Base-by-base conservation (phyloP, 495 filamentous ascomycete species). In the Tetracladium marchalianum region DNA sequence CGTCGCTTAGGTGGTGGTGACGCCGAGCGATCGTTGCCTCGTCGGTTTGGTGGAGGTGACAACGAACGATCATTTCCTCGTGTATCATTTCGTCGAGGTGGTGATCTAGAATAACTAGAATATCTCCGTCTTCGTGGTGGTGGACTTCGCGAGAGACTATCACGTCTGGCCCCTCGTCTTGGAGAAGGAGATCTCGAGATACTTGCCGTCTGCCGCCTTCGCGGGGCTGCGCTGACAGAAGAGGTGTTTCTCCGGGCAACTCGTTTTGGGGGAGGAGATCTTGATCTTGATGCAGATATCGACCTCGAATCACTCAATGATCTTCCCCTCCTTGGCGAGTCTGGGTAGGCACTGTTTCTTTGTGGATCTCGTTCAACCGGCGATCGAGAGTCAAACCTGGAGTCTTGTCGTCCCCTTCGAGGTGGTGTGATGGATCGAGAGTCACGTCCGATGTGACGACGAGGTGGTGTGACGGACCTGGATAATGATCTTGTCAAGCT, bases 401-500 rank as follows among this genome's bases (percentile, higher is more conserved):
- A 24, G 22, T 45, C 31, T 33, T 43, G 17, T n/a, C 42, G 67
- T 24, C 59, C 56, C 39, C 62, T 61, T 39, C 62, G 57, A 12
- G 58, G 62, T 12, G 59, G 58, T 33, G 52, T 52, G 27, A 47
- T 27, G 11, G 57, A 56, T 2, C 18, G 16, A 5, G 53, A 60
- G 8, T 40, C 43, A 7, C 27, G 43, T 35, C 35, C 40, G 9
- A 8, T 31, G n/a, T 8, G 13, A 11, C 50, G 49, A 27, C 50
- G 46, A 10, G 50, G 54, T 34, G 35, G 59, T 39, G 41, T 55
- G 44, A 46, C 43, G 39, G 57, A 61, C 49, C 47, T 43, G 1
- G 60, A 53, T 24, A 66, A 66, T 1, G 69, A 67, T 54, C 64
- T 65, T 3, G 49, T 46, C 31, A 46, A 24, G 19, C 47, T 63